A percentile compares a stretch with the other conserved stretches of the same genome.
These are phyloP conservation scores for Botrytis medusae DNA, from an alignment of 2,329 filamentous ascomycete genomes.

Conservation along the genomic window DNA sequence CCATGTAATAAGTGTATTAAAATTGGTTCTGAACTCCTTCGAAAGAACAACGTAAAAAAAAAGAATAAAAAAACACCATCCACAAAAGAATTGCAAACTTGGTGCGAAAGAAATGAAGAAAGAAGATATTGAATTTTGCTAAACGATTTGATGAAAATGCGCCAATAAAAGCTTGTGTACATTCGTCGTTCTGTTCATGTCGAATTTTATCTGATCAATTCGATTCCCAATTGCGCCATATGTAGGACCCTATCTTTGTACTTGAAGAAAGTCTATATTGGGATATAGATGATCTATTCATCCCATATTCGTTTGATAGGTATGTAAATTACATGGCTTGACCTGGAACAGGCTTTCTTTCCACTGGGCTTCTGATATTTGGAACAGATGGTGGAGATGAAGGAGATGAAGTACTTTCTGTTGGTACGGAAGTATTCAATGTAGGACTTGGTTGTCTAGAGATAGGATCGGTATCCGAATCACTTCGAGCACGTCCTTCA, in stretches of 20 bases:
- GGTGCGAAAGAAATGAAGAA: slow-evolving; percentile 17
- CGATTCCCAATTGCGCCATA: slow-evolving; percentile 18
- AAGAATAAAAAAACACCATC: neutral
- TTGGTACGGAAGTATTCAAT: slow-evolving; percentile 31
- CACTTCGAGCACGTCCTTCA: slow-evolving; percentile 30
- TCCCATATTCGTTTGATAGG: slow-evolving; percentile 17
- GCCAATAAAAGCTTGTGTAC: slow-evolving; percentile 25
- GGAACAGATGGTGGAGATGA: slow-evolving; percentile 21
- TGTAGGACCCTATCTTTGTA: slow-evolving; percentile 21
- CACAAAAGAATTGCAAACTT: slow-evolving; percentile 2
- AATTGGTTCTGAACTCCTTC: slow-evolving; percentile 16
- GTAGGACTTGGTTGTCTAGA: slow-evolving; percentile 29
- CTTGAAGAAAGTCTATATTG: slow-evolving; percentile 3
- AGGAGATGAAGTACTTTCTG: slow-evolving; percentile 18
- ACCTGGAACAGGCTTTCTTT: slow-evolving; percentile 39
- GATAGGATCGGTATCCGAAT: slow-evolving; percentile 31
- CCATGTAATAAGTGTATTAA: slow-evolving; percentile 15
- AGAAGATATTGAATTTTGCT: slow-evolving; percentile 19
- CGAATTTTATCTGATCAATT: slow-evolving; percentile 22
- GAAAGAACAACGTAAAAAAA: slow-evolving; percentile 19
- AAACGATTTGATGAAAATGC: slow-evolving; percentile 6
- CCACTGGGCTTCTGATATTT: slow-evolving; percentile 15
- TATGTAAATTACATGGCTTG: slow-evolving; percentile 35
- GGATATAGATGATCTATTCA: slow-evolving; percentile 2
- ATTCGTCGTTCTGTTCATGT: slow-evolving; percentile 30